phyloP scores from a whole-genome alignment of 2,329 filamentous ascomycete genomes.

The Orbilia ellipsospora region DNA sequence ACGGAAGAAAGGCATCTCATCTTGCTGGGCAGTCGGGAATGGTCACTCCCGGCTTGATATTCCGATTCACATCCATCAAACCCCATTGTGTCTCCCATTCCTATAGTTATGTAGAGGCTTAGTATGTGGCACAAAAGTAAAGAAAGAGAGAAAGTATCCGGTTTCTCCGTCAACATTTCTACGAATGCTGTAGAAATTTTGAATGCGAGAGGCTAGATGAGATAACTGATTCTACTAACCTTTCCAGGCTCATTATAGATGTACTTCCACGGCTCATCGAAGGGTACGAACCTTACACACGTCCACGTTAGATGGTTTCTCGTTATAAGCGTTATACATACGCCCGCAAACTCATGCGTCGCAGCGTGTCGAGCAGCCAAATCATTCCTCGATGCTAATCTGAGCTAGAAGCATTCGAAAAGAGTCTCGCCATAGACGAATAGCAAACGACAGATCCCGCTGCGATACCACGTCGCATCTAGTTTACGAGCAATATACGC shows the following conservation, averaged over 20 bases:
- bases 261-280: slow-evolving; percentile 96
- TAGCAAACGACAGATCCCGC: too few relatives aligned
- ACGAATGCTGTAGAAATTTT: too few relatives aligned
- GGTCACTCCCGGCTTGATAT: slow-evolving; percentile 82
- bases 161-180: too few relatives aligned
- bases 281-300: slow-evolving; percentile 80
- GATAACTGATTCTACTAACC: slow-evolving; percentile 35
- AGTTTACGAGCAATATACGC: too few relatives aligned
- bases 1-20: slow-evolving; percentile 58
- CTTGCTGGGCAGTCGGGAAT: slow-evolving; percentile 78
- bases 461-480: too few relatives aligned
- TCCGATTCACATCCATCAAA: slow-evolving; percentile 83
- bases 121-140: neutral
- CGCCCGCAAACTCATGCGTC: too few relatives aligned
- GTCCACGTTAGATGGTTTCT: slow-evolving; percentile 15
- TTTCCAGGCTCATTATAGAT: slow-evolving; percentile 70
- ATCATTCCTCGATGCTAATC: too few relatives aligned
- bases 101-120: slow-evolving; percentile 64
- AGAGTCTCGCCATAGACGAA: too few relatives aligned
- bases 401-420: too few relatives aligned
- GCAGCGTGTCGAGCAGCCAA: too few relatives aligned
- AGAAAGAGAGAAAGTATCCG: neutral
- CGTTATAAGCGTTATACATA: slow-evolving; percentile 22
- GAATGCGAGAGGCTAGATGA: neutral
- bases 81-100: slow-evolving; percentile 98